Evolutionary conservation across 148 eudicot genomes (phyloP), one percentile per base, ranked within the genome.

Genomic region (Vaccinium vitisidaea): DNA sequence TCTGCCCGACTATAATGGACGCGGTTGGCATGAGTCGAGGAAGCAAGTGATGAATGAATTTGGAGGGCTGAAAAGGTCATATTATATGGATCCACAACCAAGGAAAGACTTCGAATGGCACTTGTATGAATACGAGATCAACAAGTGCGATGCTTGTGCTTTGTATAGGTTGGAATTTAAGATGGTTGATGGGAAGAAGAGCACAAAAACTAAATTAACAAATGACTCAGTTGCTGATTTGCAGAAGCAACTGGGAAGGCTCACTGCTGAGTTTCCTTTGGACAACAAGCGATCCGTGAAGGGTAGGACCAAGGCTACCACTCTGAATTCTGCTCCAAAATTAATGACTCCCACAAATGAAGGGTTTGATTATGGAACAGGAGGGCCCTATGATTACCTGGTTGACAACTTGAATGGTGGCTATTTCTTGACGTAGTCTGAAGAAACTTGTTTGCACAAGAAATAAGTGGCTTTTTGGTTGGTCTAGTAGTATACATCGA

Each of bases 11-110:
- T 94, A 97, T 88, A 93, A 90, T 82, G 99, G 99, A 11, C 94
- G 99, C 11, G 99, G 99, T 19, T 97, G 99, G 99, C 99, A 97
- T 69, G 99, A 97, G 90, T 97, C 99, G 4, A 90, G 99, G 85
- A 96, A 96, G 83, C 98, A 95, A 91, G 93, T 97, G 85, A 92
- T 97, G 94, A 93, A 93, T 69, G 99, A 95, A 87, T 94, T 84
- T 79, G 91, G 91, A 59, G 98, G 99, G 65, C 87, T 92, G 75
- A 97, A 97, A 90, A 93, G 99, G 88, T 97, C 98, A 43, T 97
- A 97, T 88, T 97, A 95, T 80, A 97, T 97, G 99, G 99, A 97
- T 53, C 99, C 99, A 75, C 99, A 97, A 80, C 99, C 99, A 19
- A 90, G 92, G 89, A 89, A 93, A 77, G 92, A 89, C 89, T 91